Base-by-base conservation (phyloP, 345 rosid genomes). In the Camelina hispida region DNA sequence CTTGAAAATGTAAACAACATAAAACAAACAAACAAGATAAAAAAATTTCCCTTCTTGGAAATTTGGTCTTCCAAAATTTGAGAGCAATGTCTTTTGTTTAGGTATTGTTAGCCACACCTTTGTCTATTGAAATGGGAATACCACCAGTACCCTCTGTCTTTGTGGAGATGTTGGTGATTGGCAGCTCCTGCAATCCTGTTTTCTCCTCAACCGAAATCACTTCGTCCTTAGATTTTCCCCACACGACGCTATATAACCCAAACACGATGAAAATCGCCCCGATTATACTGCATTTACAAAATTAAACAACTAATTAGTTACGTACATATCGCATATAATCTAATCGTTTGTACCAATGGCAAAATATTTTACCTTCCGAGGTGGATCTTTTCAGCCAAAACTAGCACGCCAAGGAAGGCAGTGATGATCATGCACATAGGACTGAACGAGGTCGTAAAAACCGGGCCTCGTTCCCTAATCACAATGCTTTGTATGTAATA, bases 341-440 rank as follows among this genome's bases (percentile, higher is more conserved):
- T 35, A 35, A 7, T 67, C 1, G 11, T 34, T 55, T 66, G 30
- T 52, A 28, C 4, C 22, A 20, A 20, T 20, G 22, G 22, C 22
- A 20, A 20, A 20, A 20, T 20, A 20, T 20, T 20, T 20, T 20
- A 20, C 98, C 96, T 91, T 74, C 98, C 98, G 4, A 94, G 86
- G 77, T 83, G 89, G 52, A 90, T 46, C 58, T 70, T 83, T 80
- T 94, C 98, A 0, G 89, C 88, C 23, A 94, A 81, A 69, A 91
- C 71, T 16, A 90, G 25, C 3, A 88, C 76, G 2, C 96, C 95
- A 0, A 94, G 80, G 43, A 80, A 79, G 2, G 96, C 93, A 7
- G 97, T 90, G 78, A 90, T 86, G 66, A 94, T 87, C 97, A 90
- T 91, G 71, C 95, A 85, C 9, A 94, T 83, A 42, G 98, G 98